Base-by-base conservation (phyloP, 768 basidiomycete species). In the Trametes coccinea region DNA sequence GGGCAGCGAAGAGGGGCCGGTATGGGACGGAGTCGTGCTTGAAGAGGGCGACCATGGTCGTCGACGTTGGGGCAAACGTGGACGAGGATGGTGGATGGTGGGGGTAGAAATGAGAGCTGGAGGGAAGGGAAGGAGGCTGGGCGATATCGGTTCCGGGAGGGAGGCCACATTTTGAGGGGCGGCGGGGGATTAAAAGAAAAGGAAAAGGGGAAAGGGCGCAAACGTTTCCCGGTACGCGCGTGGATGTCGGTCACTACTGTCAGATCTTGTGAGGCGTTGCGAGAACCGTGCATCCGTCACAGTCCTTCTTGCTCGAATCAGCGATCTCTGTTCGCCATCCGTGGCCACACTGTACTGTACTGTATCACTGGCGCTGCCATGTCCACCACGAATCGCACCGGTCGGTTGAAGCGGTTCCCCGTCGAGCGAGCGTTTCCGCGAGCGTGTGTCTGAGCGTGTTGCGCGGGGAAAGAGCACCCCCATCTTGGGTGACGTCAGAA, bases 31-130 rank as follows among this genome's bases (percentile, higher is more conserved):
- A 13, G 57, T 63, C 58, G 40, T 49, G 16, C 57, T 59, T 63
- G 53, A 59, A 59, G 53, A 63, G 48, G 16, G 47, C 46, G 57
- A 54, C 57, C 62, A 63, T 63, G 57, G 57, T 44, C 45, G 52
- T 43, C 41, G 41, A 8, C 41, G n/a, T 22, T 22, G 22, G 22
- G 22, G 22, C 0, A 16, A 16, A n/a, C 41, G 13, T 8, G 14
- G 41, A n/a, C 41, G 41, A 22, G 47, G 37, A 27, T 16, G 44
- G 31, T 3, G 46, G 56, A 2, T 37, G 34, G 34, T 5, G 16
- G 48, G n/a, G 30, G 48, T 2, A 13, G 47, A 9, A n/a, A 8
- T 30, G 27, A 47, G 27, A n/a, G 22, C n/a, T n/a, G 33, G 50
- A 8, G 44, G 34, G 31, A 31, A 13, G 33, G 37, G 55, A 9